Conservation (phyloP, 805 yeast species). For the Hermanozyma aechmeae region DNA sequence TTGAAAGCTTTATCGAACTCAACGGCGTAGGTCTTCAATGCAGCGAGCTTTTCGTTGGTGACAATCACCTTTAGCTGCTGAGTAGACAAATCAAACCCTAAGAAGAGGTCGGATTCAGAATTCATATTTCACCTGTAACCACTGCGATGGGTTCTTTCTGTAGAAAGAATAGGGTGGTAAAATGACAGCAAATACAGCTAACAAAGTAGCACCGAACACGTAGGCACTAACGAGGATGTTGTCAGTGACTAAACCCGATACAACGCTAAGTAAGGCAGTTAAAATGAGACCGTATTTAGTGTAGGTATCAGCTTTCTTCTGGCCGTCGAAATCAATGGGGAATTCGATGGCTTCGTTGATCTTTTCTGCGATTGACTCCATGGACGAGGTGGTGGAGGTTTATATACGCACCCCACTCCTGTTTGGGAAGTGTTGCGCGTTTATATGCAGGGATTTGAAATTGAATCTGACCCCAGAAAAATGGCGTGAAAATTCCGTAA, state of each 20-base stretch:
- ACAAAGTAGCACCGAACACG: slow-evolving; percentile 25
- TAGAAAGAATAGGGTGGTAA: slow-evolving; percentile 55
- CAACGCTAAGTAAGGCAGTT: slow-evolving; percentile 14
- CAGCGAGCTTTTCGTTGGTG: slow-evolving; percentile 43
- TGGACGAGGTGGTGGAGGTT: too few relatives aligned
- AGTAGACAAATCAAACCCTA: slow-evolving; percentile 84
- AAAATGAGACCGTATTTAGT: too few relatives aligned
- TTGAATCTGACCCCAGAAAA: too few relatives aligned
- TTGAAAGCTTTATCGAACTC: slow-evolving; percentile 64
- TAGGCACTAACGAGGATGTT: slow-evolving; percentile 31
- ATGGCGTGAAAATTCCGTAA: too few relatives aligned
- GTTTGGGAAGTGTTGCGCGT: too few relatives aligned
- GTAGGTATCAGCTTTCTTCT: slow-evolving; percentile 35
- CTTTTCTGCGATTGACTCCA: slow-evolving; percentile 9
- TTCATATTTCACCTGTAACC: slow-evolving; percentile 31
- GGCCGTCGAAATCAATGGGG: slow-evolving; percentile 47
- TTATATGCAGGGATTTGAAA: too few relatives aligned
- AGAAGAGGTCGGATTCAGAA: slow-evolving; percentile 17
- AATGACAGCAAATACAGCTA: slow-evolving; percentile 21
- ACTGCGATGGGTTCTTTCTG: slow-evolving; percentile 38
- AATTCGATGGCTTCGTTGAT: slow-evolving; percentile 14
- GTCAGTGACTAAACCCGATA: slow-evolving; percentile 40
- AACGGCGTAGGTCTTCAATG: slow-evolving; percentile 49
- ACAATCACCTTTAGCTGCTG: slow-evolving; percentile 79
- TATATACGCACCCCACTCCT: too few relatives aligned